A percentile compares a stretch with the other conserved stretches of the same genome.
These are phyloP conservation scores for Entomortierella beljakovae DNA, from an alignment of 192 early-diverging fungal genomes.

Conservation along the genomic window DNA sequence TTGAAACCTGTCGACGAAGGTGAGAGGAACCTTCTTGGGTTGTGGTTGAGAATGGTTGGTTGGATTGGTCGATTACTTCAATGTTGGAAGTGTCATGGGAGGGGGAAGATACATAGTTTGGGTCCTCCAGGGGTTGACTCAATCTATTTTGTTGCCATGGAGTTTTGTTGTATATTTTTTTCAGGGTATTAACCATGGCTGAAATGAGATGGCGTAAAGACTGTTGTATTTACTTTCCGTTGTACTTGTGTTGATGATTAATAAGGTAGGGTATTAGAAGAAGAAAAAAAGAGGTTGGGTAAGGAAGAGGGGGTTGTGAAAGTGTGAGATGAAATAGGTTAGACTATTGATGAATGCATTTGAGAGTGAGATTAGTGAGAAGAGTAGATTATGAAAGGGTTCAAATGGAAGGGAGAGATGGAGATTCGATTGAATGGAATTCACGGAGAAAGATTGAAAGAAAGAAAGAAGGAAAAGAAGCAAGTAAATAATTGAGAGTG, in stretches of 20 bases:
- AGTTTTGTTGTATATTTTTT: conserved; percentile 40
- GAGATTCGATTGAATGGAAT: conserved; percentile 5
- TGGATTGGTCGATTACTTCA: conserved; percentile 5
- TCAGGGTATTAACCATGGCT: conserved; percentile 31
- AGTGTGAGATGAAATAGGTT: too few relatives aligned
- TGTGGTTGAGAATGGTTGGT: background rate
- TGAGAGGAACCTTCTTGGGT: background rate
- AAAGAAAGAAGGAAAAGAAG: background rate
- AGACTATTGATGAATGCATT: too few relatives aligned
- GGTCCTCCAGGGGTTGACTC: conserved; percentile 37
- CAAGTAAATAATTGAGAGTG: too few relatives aligned
- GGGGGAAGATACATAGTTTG: conserved; percentile 28
- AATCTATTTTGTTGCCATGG: conserved; percentile 45
- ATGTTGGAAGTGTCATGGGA: conserved; percentile 19
- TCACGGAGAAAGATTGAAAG: conserved; percentile 3
- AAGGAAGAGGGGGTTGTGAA: too few relatives aligned
- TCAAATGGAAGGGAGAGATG: conserved; percentile 2
- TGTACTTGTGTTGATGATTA: too few relatives aligned
- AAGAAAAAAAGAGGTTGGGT: too few relatives aligned
- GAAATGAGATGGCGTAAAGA: background rate
- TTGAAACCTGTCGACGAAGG: conserved; percentile 43
- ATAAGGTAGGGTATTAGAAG: too few relatives aligned
- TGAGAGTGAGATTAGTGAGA: background rate
- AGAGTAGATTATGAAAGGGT: conserved; percentile 5
- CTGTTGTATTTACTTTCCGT: too few relatives aligned